phyloP scores from a whole-genome alignment of 805 yeast genomes.

The Metschnikowia gelsemii region DNA sequence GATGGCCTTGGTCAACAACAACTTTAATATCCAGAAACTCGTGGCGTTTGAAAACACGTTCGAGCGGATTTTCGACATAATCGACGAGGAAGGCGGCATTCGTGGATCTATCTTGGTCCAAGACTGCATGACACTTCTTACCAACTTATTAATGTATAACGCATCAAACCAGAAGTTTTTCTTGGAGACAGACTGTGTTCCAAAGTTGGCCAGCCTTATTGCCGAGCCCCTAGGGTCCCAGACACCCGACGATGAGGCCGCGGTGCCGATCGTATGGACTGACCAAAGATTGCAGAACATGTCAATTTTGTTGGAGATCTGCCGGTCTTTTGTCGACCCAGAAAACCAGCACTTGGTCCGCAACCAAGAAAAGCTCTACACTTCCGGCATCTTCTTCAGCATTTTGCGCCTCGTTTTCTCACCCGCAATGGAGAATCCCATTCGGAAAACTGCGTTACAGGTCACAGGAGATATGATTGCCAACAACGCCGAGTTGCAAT shows the following conservation, averaged over 20 bases:
- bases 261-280: constrained; percentile 69
- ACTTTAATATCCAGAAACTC: constrained; percentile 82
- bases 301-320: constrained; percentile 65
- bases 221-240: constrained; percentile 54
- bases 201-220: constrained; percentile 60
- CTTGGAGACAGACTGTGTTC: constrained; percentile 78
- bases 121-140: constrained; percentile 77
- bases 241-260: constrained; percentile 20
- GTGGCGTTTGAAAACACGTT: constrained; percentile 95
- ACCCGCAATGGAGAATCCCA: constrained; percentile 56
- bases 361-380: constrained; percentile 61
- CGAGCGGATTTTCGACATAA: constrained; percentile 74
- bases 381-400: constrained; percentile 61
- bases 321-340: constrained; percentile 65
- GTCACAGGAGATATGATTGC: constrained; percentile 77
- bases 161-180: constrained; percentile 88
- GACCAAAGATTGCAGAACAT: constrained; percentile 71
- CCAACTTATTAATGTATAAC: constrained; percentile 74
- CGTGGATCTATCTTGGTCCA: constrained; percentile 88
- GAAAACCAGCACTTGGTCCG: constrained; percentile 62
- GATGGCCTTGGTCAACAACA: constrained; percentile 77
- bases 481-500: constrained; percentile 65
- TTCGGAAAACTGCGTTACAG: constrained; percentile 67
- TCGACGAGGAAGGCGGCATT: constrained; percentile 84
- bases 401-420: constrained; percentile 72